phyloP scores from a whole-genome alignment of 352 stramenopile genomes.

The Phytophthora parvispora region DNA sequence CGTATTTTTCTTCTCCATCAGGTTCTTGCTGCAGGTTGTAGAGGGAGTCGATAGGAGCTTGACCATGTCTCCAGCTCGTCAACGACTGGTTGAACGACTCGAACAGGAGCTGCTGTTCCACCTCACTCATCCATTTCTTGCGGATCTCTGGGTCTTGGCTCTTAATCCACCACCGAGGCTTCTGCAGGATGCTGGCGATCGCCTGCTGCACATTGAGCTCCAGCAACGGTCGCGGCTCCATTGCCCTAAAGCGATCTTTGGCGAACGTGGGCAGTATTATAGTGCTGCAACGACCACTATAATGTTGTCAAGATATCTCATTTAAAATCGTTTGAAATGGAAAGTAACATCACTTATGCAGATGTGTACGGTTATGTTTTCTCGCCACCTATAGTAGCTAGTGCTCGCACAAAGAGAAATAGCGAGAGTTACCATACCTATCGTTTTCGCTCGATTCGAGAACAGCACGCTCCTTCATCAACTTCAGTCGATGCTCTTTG shows the following conservation, averaged over 20 bases:
- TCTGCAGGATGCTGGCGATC: conserved; percentile 52
- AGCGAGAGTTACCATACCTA: conserved; percentile 1
- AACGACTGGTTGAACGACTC: conserved; percentile 36
- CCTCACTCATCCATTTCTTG: conserved; percentile 44
- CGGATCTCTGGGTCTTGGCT: conserved; percentile 32
- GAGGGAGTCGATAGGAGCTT: conserved; percentile 10
- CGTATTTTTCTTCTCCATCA: background rate
- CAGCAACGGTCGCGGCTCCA: conserved; percentile 38
- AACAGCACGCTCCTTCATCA: conserved; percentile 43
- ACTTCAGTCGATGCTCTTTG: conserved; percentile 22
- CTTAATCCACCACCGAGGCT: conserved; percentile 56
- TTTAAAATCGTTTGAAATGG: background rate
- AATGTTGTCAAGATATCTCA: too few relatives aligned
- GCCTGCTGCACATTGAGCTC: conserved; percentile 43
- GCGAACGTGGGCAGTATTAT: background rate
- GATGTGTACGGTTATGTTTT: background rate
- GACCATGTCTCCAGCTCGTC: conserved; percentile 13
- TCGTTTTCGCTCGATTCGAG: background rate
- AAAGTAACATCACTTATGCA: background rate
- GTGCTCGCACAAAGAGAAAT: conserved; percentile 36
- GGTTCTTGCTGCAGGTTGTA: conserved; percentile 8
- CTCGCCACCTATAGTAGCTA: background rate
- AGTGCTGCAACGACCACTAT: too few relatives aligned
- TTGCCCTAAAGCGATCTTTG: background rate
- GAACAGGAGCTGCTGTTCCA: conserved; percentile 34